A percentile compares a stretch with the other conserved stretches of the same genome.
phyloP scores from a whole-genome alignment of 2,329 filamentous ascomycete genomes.

The Tolypocladium endophyticum region DNA sequence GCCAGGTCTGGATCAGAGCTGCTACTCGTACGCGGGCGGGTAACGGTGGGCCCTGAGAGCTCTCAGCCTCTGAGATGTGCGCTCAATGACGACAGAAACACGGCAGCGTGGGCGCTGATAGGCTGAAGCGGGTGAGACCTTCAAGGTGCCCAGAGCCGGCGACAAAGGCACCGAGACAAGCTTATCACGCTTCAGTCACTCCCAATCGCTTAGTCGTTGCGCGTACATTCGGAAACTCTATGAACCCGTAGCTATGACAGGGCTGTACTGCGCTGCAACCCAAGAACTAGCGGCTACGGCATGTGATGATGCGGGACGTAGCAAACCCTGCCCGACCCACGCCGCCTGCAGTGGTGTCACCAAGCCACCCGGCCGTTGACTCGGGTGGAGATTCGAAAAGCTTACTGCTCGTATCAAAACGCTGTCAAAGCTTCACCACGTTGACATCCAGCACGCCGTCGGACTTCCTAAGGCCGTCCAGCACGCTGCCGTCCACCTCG shows the following conservation, averaged over 20 bases:
- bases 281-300: neutral
- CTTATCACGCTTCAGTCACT: too few relatives aligned
- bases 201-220: neutral
- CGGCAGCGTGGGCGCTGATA: neutral
- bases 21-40: neutral
- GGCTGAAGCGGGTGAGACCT: neutral
- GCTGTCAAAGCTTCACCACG: conserved; percentile 31
- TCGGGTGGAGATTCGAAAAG: neutral
- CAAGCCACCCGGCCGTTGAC: neutral
- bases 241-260: neutral
- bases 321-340: neutral
- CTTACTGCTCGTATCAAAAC: neutral
- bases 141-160: neutral
- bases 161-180: neutral
- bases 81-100: neutral
- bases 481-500: conserved; percentile 45
- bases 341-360: neutral
- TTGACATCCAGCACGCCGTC: conserved; percentile 47
- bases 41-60: neutral
- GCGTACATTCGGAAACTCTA: neutral
- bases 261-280: neutral
- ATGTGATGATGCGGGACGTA: neutral
- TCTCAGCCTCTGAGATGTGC: neutral
- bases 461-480: conserved; percentile 34
- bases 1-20: neutral